phyloP scores from a whole-genome alignment of 2,329 filamentous ascomycete genomes.

The Fusarium siculi region DNA sequence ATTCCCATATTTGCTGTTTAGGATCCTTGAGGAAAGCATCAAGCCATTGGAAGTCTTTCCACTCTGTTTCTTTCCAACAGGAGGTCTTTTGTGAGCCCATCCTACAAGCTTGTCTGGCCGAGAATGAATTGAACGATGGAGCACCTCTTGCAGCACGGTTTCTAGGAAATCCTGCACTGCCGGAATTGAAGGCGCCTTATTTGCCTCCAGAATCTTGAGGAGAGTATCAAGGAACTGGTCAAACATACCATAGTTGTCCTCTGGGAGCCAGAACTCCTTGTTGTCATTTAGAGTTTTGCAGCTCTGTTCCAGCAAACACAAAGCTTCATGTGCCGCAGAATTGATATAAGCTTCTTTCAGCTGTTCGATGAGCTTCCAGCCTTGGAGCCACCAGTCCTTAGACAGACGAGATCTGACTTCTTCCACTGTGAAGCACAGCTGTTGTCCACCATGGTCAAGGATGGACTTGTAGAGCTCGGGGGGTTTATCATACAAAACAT shows the following conservation, averaged over 20 bases:
- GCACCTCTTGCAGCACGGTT: not conserved
- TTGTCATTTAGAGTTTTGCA: not conserved
- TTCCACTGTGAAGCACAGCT: not conserved
- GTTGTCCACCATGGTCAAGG: not conserved
- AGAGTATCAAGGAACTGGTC: not conserved
- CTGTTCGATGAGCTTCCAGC: not conserved
- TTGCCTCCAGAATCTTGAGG: not conserved
- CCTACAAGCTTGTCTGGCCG: not conserved
- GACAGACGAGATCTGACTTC: not conserved
- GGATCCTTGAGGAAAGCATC: conserved; percentile 8
- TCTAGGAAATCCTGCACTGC: not conserved
- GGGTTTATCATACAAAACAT: not conserved
- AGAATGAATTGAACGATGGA: not conserved
- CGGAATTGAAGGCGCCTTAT: not conserved
- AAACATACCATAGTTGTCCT: not conserved
- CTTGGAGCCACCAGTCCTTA: not conserved
- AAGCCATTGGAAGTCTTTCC: not conserved
- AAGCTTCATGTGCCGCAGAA: not conserved
- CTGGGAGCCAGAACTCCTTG: not conserved
- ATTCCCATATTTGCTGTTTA: not conserved
- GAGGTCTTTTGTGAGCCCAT: conserved; percentile 1
- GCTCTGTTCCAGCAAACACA: not conserved
- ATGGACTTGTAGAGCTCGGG: not conserved
- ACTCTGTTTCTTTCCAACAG: not conserved
- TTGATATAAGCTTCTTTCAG: not conserved